Evolutionary conservation across 257 asterid species (phyloP).

Genomic region (Solanum lycopersicoides): DNA sequence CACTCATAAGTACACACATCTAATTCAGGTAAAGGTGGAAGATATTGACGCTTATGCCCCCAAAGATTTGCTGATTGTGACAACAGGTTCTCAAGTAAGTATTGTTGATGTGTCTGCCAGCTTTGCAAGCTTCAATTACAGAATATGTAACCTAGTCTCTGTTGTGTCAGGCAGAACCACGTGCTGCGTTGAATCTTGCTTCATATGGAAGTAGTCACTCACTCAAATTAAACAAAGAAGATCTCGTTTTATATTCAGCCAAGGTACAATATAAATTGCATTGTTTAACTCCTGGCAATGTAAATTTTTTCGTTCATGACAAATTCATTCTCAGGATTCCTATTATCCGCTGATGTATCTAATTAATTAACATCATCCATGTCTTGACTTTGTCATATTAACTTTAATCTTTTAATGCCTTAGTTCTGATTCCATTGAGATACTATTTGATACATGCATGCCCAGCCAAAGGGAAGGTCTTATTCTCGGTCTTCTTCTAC

Average conservation of each 20-base stretch:
- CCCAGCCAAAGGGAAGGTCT: neutral
- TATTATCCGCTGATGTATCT: neutral
- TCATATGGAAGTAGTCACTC: slow-evolving; percentile 94
- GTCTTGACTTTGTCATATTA: neutral
- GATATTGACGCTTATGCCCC: slow-evolving; percentile 97
- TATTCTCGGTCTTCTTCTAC: neutral
- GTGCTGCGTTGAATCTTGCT: slow-evolving; percentile 99
- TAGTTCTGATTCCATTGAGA: neutral
- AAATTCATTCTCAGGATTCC: neutral
- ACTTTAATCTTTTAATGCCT: neutral
- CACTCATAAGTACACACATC: neutral
- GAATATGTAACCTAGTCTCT: slow-evolving; percentile 12
- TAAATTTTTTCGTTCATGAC: neutral
- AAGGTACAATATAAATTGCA: slow-evolving; percentile 40
- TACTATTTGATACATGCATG: neutral
- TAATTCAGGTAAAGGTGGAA: slow-evolving; percentile 77
- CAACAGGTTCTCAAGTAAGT: slow-evolving; percentile 99
- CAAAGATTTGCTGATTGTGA: slow-evolving; percentile 90
- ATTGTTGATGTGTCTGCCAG: neutral
- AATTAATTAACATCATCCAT: neutral
- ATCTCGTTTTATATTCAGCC: slow-evolving; percentile 87
- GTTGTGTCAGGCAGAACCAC: slow-evolving; percentile 90
- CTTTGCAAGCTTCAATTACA: neutral
- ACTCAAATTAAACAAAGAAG: slow-evolving; percentile 82
- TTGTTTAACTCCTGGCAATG: neutral